phyloP scores from a whole-genome alignment of 129 eudicot species.

The Calendula officinalis region DNA sequence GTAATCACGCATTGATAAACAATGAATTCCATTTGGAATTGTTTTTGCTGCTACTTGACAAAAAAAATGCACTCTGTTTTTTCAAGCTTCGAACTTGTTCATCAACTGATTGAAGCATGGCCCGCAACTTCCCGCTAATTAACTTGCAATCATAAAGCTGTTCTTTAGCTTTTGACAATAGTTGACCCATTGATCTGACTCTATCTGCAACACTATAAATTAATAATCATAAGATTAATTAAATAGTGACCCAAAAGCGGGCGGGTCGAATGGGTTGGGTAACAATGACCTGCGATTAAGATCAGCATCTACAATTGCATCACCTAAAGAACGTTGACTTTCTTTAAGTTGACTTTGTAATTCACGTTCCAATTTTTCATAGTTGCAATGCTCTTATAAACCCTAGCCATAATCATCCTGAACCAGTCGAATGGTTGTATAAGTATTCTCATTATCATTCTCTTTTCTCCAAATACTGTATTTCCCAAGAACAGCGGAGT shows the following conservation, averaged over 20 bases:
- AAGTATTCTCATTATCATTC: slow-evolving; percentile 69
- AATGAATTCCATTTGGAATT: neutral
- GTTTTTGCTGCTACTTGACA: no score
- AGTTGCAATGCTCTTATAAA: slow-evolving; percentile 65
- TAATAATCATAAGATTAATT: no score
- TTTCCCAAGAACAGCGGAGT: slow-evolving; percentile 27
- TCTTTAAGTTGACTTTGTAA: slow-evolving; percentile 35
- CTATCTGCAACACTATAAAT: no score
- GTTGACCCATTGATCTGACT: slow-evolving; percentile 48
- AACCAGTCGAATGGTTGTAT: slow-evolving; percentile 65
- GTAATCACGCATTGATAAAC: slow-evolving; percentile 78
- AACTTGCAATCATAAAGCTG: slow-evolving; percentile 74
- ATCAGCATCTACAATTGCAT: neutral
- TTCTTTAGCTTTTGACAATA: slow-evolving; percentile 68
- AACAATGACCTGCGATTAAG: slow-evolving; percentile 44
- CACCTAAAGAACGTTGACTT: no score
- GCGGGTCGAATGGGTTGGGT: no score
- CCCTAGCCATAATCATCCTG: slow-evolving; percentile 93
- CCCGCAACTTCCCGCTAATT: slow-evolving; percentile 76
- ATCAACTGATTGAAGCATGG: slow-evolving; percentile 1
- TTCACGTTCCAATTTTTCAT: slow-evolving; percentile 71
- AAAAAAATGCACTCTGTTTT: no score
- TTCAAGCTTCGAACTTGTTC: no score
- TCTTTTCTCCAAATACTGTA: slow-evolving; percentile 87
- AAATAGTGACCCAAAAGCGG: no score